Evolutionary conservation across 2,329 filamentous ascomycete genomes (phyloP), one percentile per base, ranked within the genome.

Genomic region (Aspergillus aculeatus): DNA sequence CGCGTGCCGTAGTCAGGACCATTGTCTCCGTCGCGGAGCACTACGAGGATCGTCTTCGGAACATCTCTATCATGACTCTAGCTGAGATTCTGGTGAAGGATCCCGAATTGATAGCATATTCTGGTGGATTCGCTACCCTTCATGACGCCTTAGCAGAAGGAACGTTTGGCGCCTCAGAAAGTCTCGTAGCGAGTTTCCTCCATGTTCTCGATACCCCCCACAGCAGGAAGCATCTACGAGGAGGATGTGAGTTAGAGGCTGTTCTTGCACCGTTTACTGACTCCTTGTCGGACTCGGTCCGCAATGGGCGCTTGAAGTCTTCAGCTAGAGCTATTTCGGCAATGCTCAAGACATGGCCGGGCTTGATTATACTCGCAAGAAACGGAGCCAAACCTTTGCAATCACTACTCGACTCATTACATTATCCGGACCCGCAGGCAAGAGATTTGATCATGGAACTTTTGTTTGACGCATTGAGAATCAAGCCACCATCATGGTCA

Each of bases 251-350:
- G 71, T 82, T 99, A 50, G 94, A 97, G 73, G 86, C 91, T 44
- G 84, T 93, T 31, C 96, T 99, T 71, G 93, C 92, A 2, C 88
- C 91, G 16, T 98, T 99, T 69, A 99, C 95, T 0, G 95, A 98
- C 73, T 89, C 91, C 19, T 77, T 83, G 50, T 75, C 81, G 2
- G 78, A 81, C 41, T 81, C 82, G 58, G 75, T 82, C 19, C 81
- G 85, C 63, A 85, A 85, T 69, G 85, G 88, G 52, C 83, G 83
- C 63, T 75, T 98, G 54, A 95, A 93, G 71, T 90, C 93, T 54
- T 96, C 95, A 67, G 90, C 92, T 10, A 92, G 91, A 70, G 92
- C 96, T n/a, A 93, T 99, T 60, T 86, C 92, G n/a, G 87, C 89
- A 14, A 88, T 96, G 65, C 80, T 99, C 68, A 94, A 92, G 73